Evolutionary conservation across 768 basidiomycete genomes (phyloP).

Genomic region (Rhodotorula paludigena): DNA sequence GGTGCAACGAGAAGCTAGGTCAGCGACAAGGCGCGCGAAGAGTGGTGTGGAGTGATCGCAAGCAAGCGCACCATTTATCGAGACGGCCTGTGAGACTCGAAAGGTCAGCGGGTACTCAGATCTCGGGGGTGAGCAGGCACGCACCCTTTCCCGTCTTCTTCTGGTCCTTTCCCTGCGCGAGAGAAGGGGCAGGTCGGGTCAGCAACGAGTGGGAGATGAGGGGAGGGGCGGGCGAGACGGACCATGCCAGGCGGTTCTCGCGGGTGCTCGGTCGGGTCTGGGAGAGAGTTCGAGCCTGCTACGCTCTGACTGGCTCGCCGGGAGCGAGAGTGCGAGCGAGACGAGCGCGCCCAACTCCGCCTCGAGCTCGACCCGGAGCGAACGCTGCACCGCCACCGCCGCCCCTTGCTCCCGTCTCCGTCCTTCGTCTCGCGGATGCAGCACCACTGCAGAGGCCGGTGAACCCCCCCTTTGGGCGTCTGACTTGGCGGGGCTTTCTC

Average conservation of each 20-base stretch:
- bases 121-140: not conserved
- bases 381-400: not conserved
- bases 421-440: too few relatives aligned
- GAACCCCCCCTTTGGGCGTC: too few relatives aligned
- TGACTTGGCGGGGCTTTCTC: too few relatives aligned
- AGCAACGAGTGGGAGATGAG: constrained; percentile 18
- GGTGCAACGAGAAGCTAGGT: not conserved
- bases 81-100: constrained; percentile 19
- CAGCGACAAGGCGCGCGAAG: not conserved
- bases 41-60: not conserved
- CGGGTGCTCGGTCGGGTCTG: not conserved
- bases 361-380: not conserved
- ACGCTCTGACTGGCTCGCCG: not conserved
- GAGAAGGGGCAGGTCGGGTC: not conserved
- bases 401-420: not conserved
- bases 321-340: not conserved
- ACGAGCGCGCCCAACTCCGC: not conserved
- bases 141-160: constrained; percentile 66
- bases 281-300: not conserved
- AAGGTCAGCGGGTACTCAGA: not conserved
- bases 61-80: constrained; percentile 31
- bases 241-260: constrained; percentile 9
- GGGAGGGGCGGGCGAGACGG: not conserved
- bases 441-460: too few relatives aligned
- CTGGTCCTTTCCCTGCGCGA: constrained; percentile 49